These are phyloP conservation scores for Microcos paniculata DNA, from an alignment of 345 rosid species.

Conservation along the genomic window DNA sequence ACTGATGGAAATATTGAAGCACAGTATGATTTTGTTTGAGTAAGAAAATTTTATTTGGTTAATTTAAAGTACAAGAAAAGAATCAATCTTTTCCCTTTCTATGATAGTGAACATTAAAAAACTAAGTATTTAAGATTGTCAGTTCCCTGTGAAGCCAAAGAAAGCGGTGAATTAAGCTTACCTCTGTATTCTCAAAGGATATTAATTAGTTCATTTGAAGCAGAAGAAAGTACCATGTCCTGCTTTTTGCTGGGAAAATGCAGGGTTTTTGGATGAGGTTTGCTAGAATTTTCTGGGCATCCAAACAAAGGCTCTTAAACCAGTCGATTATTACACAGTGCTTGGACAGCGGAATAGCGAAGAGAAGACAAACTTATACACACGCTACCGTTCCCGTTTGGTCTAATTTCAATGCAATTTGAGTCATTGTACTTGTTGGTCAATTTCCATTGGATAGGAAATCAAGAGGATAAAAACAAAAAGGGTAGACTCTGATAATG, in stretches of 20 bases:
- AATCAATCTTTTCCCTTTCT: neutral
- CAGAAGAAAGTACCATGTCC: neutral
- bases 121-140: neutral
- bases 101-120: neutral
- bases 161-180: neutral
- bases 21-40: neutral
- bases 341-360: too few relatives aligned
- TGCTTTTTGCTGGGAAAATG: neutral
- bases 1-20: neutral
- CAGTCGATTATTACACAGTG: too few relatives aligned
- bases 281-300: neutral
- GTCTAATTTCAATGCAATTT: neutral
- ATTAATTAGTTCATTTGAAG: neutral
- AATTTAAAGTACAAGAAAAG: neutral
- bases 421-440: too few relatives aligned
- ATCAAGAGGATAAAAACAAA: neutral
- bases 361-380: neutral
- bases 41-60: neutral
- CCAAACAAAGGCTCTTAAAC: neutral
- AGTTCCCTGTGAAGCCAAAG: neutral
- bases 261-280: neutral
- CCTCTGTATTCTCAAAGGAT: neutral
- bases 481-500: neutral
- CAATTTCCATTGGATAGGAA: neutral
- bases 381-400: neutral